phyloP scores from a whole-genome alignment of 2,329 filamentous ascomycete genomes.

The Graphilbum fragrans region DNA sequence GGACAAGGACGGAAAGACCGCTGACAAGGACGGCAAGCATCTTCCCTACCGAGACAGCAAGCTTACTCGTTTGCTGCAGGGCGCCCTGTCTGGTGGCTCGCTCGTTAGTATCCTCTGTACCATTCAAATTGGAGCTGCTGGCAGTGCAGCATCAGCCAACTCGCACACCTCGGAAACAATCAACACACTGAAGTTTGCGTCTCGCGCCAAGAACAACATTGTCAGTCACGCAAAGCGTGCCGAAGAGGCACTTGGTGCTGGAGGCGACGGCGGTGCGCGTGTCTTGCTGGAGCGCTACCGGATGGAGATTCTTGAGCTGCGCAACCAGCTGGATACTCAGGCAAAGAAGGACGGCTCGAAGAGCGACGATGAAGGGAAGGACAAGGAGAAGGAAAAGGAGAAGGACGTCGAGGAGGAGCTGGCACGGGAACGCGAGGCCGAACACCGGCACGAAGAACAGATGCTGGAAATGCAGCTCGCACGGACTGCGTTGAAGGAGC shows the following conservation, averaged over 20 bases:
- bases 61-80: slow-evolving; percentile 82
- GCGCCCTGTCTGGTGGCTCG: slow-evolving; percentile 83
- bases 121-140: slow-evolving; percentile 73
- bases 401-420: slow-evolving; percentile 61
- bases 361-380: slow-evolving; percentile 13
- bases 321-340: slow-evolving; percentile 71
- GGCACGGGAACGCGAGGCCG: slow-evolving; percentile 64
- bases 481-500: slow-evolving; percentile 87
- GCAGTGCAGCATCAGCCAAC: slow-evolving; percentile 56
- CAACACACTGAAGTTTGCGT: slow-evolving; percentile 94
- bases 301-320: slow-evolving; percentile 78
- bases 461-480: slow-evolving; percentile 98
- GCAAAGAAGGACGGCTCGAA: slow-evolving; percentile 47
- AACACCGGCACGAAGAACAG: slow-evolving; percentile 86
- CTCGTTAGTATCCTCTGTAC: slow-evolving; percentile 96
- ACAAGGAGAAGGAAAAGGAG: slow-evolving; percentile 49
- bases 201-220: slow-evolving; percentile 93
- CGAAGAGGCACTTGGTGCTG: slow-evolving; percentile 70
- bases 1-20: slow-evolving; percentile 61
- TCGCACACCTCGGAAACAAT: slow-evolving; percentile 79
- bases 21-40: slow-evolving; percentile 81
- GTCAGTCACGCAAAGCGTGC: slow-evolving; percentile 93
- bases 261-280: slow-evolving; percentile 74
- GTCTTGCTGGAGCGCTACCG: slow-evolving; percentile 87
- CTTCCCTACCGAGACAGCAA: slow-evolving; percentile 96